These are phyloP conservation scores for Myotisia sp. DNA, from an alignment of 2,329 filamentous ascomycete species.

Conservation along the genomic window DNA sequence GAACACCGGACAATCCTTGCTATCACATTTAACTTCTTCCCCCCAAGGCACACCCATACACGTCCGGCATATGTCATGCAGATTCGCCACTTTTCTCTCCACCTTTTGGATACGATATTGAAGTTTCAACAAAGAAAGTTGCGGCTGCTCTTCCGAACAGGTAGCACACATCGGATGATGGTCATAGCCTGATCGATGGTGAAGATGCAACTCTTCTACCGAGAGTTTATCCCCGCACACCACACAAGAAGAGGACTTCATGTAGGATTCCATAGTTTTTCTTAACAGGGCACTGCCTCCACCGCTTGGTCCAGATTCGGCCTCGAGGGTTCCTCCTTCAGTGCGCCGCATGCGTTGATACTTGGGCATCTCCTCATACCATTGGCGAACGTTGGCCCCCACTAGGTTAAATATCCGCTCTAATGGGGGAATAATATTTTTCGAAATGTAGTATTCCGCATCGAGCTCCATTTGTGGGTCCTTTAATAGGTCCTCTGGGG, in stretches of 20 bases:
- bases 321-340: conserved; percentile 21
- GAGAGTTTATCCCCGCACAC: conserved; percentile 53
- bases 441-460: conserved; percentile 90
- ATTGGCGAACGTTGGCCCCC: conserved; percentile 74
- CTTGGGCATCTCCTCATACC: conserved; percentile 97
- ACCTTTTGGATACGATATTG: conserved; percentile 46
- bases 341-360: conserved; percentile 58
- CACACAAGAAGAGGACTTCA: conserved; percentile 65
- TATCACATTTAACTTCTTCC: conserved; percentile 76
- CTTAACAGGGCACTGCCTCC: conserved; percentile 22
- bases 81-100: conserved; percentile 49
- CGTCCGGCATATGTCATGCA: conserved; percentile 60
- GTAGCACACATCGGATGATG: conserved; percentile 27
- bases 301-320: conserved; percentile 1
- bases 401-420: conserved; percentile 95
- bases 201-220: conserved; percentile 16
- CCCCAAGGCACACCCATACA: conserved; percentile 60
- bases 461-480: conserved; percentile 71
- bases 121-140: conserved; percentile 50
- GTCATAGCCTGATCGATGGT: no score
- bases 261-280: conserved; percentile 85
- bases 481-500: conserved; percentile 65
- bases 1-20: conserved; percentile 83
- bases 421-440: conserved; percentile 86
- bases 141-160: conserved; percentile 25